Conservation (phyloP, 2,329 filamentous ascomycete genomes). For the Hymenoscyphus repandus region DNA sequence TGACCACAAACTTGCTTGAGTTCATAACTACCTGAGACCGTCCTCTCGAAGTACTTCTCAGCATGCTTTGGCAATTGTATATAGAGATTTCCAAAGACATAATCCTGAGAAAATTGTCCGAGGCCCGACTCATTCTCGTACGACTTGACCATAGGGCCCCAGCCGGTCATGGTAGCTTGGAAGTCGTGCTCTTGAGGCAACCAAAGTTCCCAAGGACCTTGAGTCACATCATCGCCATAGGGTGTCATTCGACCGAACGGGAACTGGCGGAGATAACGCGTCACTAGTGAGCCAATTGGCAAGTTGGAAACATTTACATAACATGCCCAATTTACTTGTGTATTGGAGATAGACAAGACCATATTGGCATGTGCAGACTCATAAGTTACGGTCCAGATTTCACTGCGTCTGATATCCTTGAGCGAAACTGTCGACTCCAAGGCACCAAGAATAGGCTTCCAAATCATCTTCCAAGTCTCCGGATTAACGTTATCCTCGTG, state of each 20-base stretch:
- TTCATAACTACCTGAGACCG: conserved; percentile 34
- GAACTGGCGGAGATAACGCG: conserved; percentile 35
- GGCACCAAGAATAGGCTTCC: conserved; percentile 29
- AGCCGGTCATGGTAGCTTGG: conserved; percentile 34
- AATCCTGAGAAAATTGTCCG: neutral
- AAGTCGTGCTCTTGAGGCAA: conserved; percentile 34
- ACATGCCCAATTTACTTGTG: conserved; percentile 40
- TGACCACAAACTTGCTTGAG: conserved; percentile 52
- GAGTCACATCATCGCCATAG: conserved; percentile 26
- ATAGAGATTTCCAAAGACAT: conserved; percentile 38
- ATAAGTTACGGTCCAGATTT: conserved; percentile 39
- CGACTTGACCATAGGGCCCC: conserved; percentile 18
- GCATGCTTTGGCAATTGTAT: conserved; percentile 33
- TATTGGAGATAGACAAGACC: conserved; percentile 34
- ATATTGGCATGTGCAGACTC: conserved; percentile 34
- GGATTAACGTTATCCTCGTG: conserved; percentile 18
- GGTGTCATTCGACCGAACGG: conserved; percentile 45
- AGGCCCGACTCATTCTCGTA: conserved; percentile 22
- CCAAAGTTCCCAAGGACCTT: conserved; percentile 41
- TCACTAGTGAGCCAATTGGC: conserved; percentile 32
- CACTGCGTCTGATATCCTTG: conserved; percentile 30
- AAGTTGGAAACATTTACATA: conserved; percentile 36
- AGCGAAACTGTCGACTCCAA: conserved; percentile 32
- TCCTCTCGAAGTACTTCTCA: conserved; percentile 25
- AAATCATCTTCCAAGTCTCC: conserved; percentile 31